Conservation (phyloP, 176 grass and related monocot genomes). For the Dendrocalamus sinicus region DNA sequence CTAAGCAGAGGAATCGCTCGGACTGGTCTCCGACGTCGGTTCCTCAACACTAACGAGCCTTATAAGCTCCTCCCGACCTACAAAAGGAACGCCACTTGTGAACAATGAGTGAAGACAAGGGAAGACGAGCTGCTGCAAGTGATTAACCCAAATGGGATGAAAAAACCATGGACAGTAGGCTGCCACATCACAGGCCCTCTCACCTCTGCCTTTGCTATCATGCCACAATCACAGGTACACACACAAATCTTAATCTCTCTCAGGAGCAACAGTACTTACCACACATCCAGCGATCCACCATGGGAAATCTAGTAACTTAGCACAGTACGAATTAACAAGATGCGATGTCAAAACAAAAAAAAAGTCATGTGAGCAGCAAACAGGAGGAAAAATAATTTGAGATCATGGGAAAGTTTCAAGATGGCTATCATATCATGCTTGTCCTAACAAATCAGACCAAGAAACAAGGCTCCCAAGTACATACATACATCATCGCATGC, state of each 20-base stretch:
- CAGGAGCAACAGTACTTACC: not conserved
- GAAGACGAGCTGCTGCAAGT: not conserved
- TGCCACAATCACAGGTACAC: conserved; percentile 9
- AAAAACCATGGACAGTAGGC: conserved; percentile 14
- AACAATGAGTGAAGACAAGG: no score
- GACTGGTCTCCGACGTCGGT: no score
- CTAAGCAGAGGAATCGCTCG: no score
- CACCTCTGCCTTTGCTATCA: not conserved
- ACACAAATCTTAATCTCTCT: not conserved
- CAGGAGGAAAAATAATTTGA: not conserved
- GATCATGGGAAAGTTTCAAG: not conserved
- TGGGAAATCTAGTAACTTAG: not conserved
- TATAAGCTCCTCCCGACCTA: no score
- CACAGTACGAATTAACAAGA: not conserved
- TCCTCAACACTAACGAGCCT: no score
- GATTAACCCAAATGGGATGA: not conserved
- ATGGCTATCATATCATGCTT: not conserved
- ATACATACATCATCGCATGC: not conserved
- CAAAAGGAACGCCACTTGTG: no score
- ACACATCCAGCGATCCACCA: not conserved
- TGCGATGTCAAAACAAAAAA: not conserved
- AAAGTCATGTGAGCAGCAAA: not conserved
- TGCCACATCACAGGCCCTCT: conserved; percentile 26
- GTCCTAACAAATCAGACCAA: not conserved
- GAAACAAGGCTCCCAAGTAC: not conserved